Base-by-base conservation (phyloP, 106 monocot genomes). In the Dendrobium nobile region DNA sequence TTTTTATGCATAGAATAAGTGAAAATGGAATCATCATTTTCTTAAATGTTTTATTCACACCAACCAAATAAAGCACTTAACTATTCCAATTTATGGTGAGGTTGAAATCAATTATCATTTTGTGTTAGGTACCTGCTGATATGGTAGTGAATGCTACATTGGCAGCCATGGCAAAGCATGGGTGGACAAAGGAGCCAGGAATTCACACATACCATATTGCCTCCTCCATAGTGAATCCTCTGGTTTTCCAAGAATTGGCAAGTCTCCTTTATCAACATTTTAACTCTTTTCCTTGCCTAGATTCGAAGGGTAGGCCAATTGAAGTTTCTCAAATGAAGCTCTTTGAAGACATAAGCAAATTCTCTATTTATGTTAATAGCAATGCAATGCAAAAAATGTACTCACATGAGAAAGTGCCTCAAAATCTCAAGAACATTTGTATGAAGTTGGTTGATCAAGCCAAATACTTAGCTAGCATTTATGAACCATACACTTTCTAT, bases 111-210 rank as follows among this genome's bases (percentile, higher is more conserved):
- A 44, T 47, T 43, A 42, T n/a, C 43, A 43, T 43, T 47, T 54
- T 77, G 15, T 37, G 54, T 22, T 73, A 86, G 86, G 86, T 96
- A 13, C 96, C 96, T 18, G 96, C 84, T 31, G 96, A 96, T 78
- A 96, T 96, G 96, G 96, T 96, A 2, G 96, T 96, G 58, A 96
- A 93, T 79, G 91, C 93, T 41, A 91, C 76, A 0, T 75, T 96
- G 61, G 96, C 91, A 19, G 86, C 96, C 26, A 96, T 96, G 84
- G 90, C 96, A 22, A 96, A 91, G 65, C 96, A 96, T 73, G 96
- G 91, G 18, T 76, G 77, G 10, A 48, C 31, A 8, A 77, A 22
- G 47, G 78, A 80, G 2, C 80, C 82, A 3, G 91, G 91, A 33
- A 90, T 88, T 86, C 86, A 93, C 47, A 74, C 86, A n/a, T 96